Evolutionary conservation across 2,329 filamentous ascomycete species (phyloP), one percentile per base, ranked within the genome.

Genomic region (Neopestalotiopsis sp.): DNA sequence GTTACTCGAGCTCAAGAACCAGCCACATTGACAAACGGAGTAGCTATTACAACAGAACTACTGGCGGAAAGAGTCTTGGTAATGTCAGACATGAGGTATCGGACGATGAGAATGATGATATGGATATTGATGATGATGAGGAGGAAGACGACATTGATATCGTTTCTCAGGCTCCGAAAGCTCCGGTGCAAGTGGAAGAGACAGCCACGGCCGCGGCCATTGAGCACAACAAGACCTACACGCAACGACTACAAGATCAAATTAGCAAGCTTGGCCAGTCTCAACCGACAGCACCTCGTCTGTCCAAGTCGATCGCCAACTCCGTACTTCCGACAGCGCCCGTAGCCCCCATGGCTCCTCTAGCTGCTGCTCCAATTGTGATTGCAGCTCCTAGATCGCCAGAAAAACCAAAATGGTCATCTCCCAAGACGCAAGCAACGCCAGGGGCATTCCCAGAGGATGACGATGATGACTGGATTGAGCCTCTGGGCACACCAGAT

Each of bases 221-320:
- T 73, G 80, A 87, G 2, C 91, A 95, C 76, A 94, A 90, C 80
- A 97, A 97, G 78, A 95, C 94, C 0, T 97, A 96, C n/a, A 97
- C 96, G 0, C 95, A 98, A 79, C 88, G 93, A 58, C 85, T 99
- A 17, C 94, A 97, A 72, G 95, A 98, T 75, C 94, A 95, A 74
- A 98, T 99, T 74, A 97, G 91, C 76, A 88, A 88, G 82, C 82
- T 91, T 64, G 89, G 89, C 17, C 88, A 91, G 73, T 84, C 85
- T 0, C 88, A 89, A 69, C 79, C 85, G 4, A 84, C 80, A 59
- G 81, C 81, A 63, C 76, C 82, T 20, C 81, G 85, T 49, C 78
- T 81, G 17, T 84, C 86, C 1, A 89, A 88, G 70, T 84, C 84
- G 1, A 80, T 84, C 9, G 79, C 82, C 3, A 82, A 79, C 69